phyloP scores from a whole-genome alignment of 257 asterid species.

The Solanum acaule region DNA sequence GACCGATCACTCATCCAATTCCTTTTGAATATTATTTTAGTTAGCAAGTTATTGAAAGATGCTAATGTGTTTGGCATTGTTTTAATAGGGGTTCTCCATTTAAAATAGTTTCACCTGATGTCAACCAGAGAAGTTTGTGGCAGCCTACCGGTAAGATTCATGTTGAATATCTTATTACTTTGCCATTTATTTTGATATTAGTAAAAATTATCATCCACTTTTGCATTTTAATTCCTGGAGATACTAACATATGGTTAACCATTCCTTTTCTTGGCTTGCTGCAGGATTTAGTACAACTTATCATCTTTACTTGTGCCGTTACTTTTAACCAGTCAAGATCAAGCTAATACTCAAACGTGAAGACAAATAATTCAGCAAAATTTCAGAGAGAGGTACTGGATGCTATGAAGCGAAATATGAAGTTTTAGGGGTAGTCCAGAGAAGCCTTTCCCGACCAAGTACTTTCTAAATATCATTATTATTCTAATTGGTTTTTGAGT shows the following conservation, averaged over 20 bases:
- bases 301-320: conserved; percentile 48
- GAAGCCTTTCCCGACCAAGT: conserved; percentile 86
- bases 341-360: conserved; percentile 38
- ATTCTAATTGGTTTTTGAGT: conserved; percentile 56
- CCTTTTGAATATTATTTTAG: background rate
- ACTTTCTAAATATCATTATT: conserved; percentile 77
- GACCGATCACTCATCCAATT: background rate
- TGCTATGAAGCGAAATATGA: conserved; percentile 72
- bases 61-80: background rate
- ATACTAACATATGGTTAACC: conserved; percentile 8
- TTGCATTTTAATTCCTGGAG: background rate
- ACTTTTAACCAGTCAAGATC: conserved; percentile 49
- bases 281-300: conserved; percentile 74
- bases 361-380: conserved; percentile 4
- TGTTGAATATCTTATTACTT: background rate
- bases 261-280: conserved; percentile 34
- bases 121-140: conserved; percentile 70
- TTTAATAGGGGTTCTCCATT: conserved; percentile 67
- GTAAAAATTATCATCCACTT: background rate
- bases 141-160: conserved; percentile 81
- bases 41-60: background rate
- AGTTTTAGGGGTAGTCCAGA: conserved; percentile 86
- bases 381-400: conserved; percentile 91
- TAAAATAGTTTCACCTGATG: conserved; percentile 31
- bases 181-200: background rate